A percentile compares a stretch with the other conserved stretches of the same genome.
Conservation (phyloP, 2,329 filamentous ascomycete genomes). For the Zalaria obscura region DNA sequence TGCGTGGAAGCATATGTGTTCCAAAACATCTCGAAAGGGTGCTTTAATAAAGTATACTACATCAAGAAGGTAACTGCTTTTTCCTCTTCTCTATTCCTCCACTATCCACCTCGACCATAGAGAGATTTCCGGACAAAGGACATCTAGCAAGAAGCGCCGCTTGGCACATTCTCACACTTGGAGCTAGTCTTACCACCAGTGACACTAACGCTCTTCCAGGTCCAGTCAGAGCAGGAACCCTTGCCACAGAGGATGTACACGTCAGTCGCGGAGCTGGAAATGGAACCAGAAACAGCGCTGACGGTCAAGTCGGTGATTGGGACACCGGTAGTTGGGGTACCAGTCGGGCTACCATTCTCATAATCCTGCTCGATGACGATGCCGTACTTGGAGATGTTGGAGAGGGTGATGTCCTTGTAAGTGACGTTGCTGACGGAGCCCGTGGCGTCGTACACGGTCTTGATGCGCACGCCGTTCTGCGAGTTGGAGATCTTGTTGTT, state of each 20-base stretch:
- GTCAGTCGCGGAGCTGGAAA: constrained; percentile 21
- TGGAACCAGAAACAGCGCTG: constrained; percentile 28
- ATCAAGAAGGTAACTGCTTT: too few species aligned
- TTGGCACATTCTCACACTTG: constrained; percentile 27
- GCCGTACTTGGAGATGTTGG: constrained; percentile 37
- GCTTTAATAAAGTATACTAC: too few species aligned
- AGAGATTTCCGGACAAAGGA: too few species aligned
- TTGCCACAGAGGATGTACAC: constrained; percentile 40
- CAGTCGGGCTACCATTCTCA: constrained; percentile 32
- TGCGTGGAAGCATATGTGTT: too few species aligned
- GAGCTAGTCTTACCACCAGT: constrained; percentile 35
- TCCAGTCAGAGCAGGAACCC: constrained; percentile 38
- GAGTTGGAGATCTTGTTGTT: constrained; percentile 34
- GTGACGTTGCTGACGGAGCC: constrained; percentile 39
- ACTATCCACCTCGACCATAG: too few species aligned
- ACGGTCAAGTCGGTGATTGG: constrained; percentile 38
- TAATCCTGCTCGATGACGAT: constrained; percentile 48
- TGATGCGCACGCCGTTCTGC: constrained; percentile 37
- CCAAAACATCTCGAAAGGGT: too few species aligned
- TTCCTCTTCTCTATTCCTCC: too few species aligned
- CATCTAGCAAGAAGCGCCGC: constrained; percentile 16
- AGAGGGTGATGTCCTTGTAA: constrained; percentile 38
- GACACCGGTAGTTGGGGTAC: constrained; percentile 31
- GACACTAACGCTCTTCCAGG: constrained; percentile 33
- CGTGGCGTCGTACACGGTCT: constrained; percentile 35